Base-by-base conservation (phyloP, 345 rosid genomes). In the Ailanthus altissimus region DNA sequence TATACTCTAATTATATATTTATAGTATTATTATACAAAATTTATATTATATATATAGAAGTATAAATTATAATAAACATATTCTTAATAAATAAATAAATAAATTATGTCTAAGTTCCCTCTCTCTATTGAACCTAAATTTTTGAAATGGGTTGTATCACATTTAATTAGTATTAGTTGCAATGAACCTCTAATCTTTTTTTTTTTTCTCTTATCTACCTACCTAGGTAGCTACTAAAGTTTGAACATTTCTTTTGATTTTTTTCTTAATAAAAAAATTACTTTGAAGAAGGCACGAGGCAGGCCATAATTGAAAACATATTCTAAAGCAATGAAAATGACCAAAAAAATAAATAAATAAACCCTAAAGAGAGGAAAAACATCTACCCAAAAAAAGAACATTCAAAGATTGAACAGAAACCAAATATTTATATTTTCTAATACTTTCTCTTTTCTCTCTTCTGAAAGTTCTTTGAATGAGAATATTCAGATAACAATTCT, bases 401-500 rank as follows among this genome's bases (percentile, higher is more conserved):
- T 72, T 76, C 63, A 77, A 47, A 72, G 62, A 32, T n/a, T n/a
- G n/a, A n/a, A 72, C 14, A 28, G 0, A 21, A 53, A 62, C 7
- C 14, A 1, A 2, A 46, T 5, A 13, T n/a, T 0, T 0, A 0
- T 45, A 36, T 15, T 51, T 16, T 69, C 1, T 47, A 25, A 2
- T 13, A 58, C 38, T 4, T 43, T 70, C 32, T 1, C 28, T 15
- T 15, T 62, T 12, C 16, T 18, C 1, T 46, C 47, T n/a, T 67
- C 28, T n/a, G n/a, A n/a, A n/a, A n/a, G n/a, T n/a, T 20, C 23
- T 46, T 67, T 6, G 47, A 70, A 12, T 66, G 67, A 43, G 83
- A 84, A 79, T 84, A 77, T 79, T 81, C 84, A 76, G 42, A 60
- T 6, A 23, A 20, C 20, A 6, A 20, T 49, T 49, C 18, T 23